phyloP scores from a whole-genome alignment of 2,329 filamentous ascomycete genomes.

The Talaromyces sp. region DNA sequence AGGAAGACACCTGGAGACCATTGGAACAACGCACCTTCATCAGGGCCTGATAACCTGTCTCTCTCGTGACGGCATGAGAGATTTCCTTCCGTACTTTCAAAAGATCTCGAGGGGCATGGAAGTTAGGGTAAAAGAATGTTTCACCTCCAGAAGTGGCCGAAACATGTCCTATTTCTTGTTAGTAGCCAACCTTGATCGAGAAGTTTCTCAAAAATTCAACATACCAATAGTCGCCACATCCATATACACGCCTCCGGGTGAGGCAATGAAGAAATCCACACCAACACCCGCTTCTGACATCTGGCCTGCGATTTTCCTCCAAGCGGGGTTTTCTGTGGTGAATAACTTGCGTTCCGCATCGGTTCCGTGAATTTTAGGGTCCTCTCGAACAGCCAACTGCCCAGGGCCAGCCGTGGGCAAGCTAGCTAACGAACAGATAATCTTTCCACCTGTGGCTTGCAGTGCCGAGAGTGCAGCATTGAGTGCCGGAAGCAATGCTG shows the following conservation, averaged over 20 bases:
- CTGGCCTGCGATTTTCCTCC: constrained; percentile 82
- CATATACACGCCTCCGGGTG: constrained; percentile 85
- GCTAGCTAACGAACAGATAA: constrained; percentile 83
- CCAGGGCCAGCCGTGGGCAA: constrained; percentile 91
- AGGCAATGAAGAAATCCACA: constrained; percentile 90
- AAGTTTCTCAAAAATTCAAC: constrained; percentile 29
- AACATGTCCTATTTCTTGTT: constrained; percentile 65
- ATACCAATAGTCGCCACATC: constrained; percentile 88
- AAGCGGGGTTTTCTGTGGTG: constrained; percentile 84
- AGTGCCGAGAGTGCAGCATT: constrained; percentile 83
- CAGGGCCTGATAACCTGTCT: constrained; percentile 91
- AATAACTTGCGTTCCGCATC: constrained; percentile 93
- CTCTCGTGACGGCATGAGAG: constrained; percentile 79
- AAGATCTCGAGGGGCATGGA: constrained; percentile 81
- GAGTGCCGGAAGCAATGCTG: constrained; percentile 80
- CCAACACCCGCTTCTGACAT: constrained; percentile 87
- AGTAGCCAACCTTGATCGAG: not conserved
- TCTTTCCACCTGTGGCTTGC: constrained; percentile 85
- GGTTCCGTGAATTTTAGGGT: constrained; percentile 80
- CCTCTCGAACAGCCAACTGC: constrained; percentile 80
- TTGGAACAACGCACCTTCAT: constrained; percentile 99
- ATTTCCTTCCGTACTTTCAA: constrained; percentile 84
- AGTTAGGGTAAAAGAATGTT: constrained; percentile 96
- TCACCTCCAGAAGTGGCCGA: constrained; percentile 90
- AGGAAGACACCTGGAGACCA: constrained; percentile 87